phyloP scores from a whole-genome alignment of 139 green algal genomes.

The Picochlorum costavermella region DNA sequence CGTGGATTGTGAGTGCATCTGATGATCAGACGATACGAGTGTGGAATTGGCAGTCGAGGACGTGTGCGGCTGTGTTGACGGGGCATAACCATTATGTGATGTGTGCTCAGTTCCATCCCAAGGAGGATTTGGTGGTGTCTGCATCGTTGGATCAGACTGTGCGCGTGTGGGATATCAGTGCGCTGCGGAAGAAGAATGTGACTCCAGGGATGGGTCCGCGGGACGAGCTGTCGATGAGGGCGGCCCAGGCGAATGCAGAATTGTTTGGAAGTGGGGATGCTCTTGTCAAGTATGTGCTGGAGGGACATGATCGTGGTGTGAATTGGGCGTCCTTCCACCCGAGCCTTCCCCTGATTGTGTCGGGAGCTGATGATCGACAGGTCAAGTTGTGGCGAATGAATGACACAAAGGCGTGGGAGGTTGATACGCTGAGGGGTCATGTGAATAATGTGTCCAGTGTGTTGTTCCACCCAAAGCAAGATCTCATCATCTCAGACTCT shows the following conservation, averaged over 20 bases:
- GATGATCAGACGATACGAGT: constrained; percentile 99
- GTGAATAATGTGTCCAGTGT: constrained; percentile 99
- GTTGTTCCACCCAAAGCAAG: constrained; percentile 96
- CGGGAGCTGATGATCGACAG: constrained; percentile 96
- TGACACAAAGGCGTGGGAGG: constrained; percentile 99
- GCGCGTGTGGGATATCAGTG: constrained; percentile 96
- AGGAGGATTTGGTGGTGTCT: constrained; percentile 81
- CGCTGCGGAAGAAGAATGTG: constrained; percentile 90
- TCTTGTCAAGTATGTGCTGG: constrained; percentile 98
- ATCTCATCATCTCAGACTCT: constrained; percentile 96
- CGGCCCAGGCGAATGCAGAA: constrained; percentile 82
- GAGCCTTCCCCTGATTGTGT: constrained; percentile 95
- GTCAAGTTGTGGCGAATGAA: constrained; percentile 99
- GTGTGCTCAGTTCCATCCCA: constrained; percentile 96
- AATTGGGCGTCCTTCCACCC: constrained; percentile 99
- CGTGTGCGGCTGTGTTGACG: constrained; percentile 94
- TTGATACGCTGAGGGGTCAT: constrained; percentile 98
- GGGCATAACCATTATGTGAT: constrained; percentile 99
- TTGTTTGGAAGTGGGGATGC: constrained; percentile 96
- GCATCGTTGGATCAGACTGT: constrained; percentile 95
- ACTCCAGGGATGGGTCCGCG: constrained; percentile 23
- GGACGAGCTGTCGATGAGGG: constrained; percentile 77
- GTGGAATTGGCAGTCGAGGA: constrained; percentile 98
- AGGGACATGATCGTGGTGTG: constrained; percentile 96
- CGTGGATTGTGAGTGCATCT: constrained; percentile 93